Conservation (phyloP, 495 filamentous ascomycete genomes). For the Penicillium ucsense region DNA sequence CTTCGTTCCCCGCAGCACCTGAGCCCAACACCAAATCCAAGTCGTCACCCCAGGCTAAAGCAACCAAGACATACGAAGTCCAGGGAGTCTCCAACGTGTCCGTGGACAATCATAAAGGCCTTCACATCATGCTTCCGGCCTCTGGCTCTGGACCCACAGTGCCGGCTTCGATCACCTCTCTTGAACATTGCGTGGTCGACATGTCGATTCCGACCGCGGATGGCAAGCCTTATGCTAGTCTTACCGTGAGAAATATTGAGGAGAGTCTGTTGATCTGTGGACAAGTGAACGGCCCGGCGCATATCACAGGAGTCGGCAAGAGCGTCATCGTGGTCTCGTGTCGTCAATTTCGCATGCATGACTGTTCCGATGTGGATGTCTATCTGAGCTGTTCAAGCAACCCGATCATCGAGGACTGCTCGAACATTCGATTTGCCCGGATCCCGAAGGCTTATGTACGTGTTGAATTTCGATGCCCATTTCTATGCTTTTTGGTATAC, state of each 20-base stretch:
- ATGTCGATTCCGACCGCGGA: slow-evolving; percentile 57
- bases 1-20: slow-evolving; percentile 21
- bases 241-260: slow-evolving; percentile 61
- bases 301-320: slow-evolving; percentile 66
- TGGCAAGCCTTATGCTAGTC: slow-evolving; percentile 58
- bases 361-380: slow-evolving; percentile 66
- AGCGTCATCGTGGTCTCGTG: slow-evolving; percentile 67
- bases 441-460: slow-evolving; percentile 61
- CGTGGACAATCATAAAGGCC: slow-evolving; percentile 49
- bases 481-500: background rate
- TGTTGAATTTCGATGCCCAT: background rate
- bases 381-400: slow-evolving; percentile 74
- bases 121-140: slow-evolving; percentile 61
- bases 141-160: slow-evolving; percentile 56
- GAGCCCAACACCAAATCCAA: slow-evolving; percentile 10
- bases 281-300: slow-evolving; percentile 65
- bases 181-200: slow-evolving; percentile 67
- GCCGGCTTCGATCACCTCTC: slow-evolving; percentile 62
- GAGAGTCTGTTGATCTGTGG: slow-evolving; percentile 66
- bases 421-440: slow-evolving; percentile 65
- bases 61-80: slow-evolving; percentile 14
- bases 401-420: slow-evolving; percentile 91
- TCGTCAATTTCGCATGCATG: slow-evolving; percentile 85
- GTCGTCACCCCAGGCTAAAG: slow-evolving; percentile 10
- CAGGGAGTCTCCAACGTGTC: slow-evolving; percentile 43